Base-by-base conservation (phyloP, 768 basidiomycete genomes). In the Sarcodon aspratus region DNA sequence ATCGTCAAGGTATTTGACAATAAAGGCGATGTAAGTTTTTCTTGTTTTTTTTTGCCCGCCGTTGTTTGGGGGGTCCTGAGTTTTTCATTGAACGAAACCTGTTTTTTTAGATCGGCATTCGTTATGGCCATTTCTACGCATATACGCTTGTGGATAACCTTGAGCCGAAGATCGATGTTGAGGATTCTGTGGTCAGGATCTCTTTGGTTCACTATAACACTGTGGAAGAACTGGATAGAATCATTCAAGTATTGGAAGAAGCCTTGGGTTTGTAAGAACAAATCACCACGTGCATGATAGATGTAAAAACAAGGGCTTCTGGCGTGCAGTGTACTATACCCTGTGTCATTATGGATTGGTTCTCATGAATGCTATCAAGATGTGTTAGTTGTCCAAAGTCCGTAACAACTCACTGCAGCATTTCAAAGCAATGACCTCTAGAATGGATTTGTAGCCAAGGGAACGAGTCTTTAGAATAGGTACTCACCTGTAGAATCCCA, bases 181-280 rank as follows among this genome's bases (percentile, higher is more conserved):
- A 72, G 0, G 84, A 87, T 50, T 84, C 78, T 0, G 79, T 85
- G 3, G 80, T 87, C 17, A 74, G 87, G 3, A 77, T 88, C 48
- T 86, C 84, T 1, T 60, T 89, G 27, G 83, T 86, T 18, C 87
- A 89, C 55, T 86, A 88, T 56, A 87, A 88, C 57, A 88, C 86
- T 0, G 66, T 82, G 3, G 73, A 78, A 50, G 84, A 89, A 55
- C 83, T 85, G 1, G 61, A 77, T 48, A 66, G 54, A 56, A 79
- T 89, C 52, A 71, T 86, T 32, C 63, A 63, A 0, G 62, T 79
- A 44, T 59, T 85, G 48, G 70, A 75, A 51, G 75, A 78, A 52
- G 64, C 76, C 18, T 59, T 84, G 11, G 66, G 40, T 17, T 15
- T 42, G 40, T 27, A 42, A 27, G 15, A 27, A 42, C 15, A 42